Evolutionary conservation across 2,329 filamentous ascomycete species (phyloP).

Genomic region (Fusarium sarcochroum): DNA sequence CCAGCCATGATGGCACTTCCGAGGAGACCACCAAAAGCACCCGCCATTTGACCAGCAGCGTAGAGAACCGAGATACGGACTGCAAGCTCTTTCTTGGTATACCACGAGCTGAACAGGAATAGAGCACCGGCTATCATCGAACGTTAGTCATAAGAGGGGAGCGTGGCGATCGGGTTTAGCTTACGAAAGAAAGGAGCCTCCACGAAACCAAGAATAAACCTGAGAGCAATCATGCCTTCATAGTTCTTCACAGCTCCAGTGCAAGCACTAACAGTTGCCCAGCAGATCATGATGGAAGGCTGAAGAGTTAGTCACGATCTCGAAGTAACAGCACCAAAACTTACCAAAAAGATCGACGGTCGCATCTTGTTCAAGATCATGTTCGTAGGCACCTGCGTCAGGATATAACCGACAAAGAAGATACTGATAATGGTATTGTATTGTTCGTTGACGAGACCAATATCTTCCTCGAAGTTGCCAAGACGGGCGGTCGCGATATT

Average conservation of each 20-base stretch:
- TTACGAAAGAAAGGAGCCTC: slow-evolving; percentile 21
- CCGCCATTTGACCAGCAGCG: slow-evolving; percentile 77
- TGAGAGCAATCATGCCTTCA: slow-evolving; percentile 10
- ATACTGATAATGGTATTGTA: slow-evolving; percentile 58
- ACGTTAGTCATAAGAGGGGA: no score
- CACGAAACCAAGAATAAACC: slow-evolving; percentile 24
- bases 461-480: slow-evolving; percentile 23
- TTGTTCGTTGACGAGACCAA: slow-evolving; percentile 25
- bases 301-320: background rate
- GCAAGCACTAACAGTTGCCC: slow-evolving; percentile 53
- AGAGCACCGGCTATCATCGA: background rate
- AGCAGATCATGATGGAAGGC: slow-evolving; percentile 16
- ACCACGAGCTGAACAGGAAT: slow-evolving; percentile 30
- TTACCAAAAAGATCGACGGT: slow-evolving; percentile 58
- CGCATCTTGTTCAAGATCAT: slow-evolving; percentile 66
- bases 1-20: slow-evolving; percentile 76
- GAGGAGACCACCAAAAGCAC: slow-evolving; percentile 78
- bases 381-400: slow-evolving; percentile 67
- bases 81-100: slow-evolving; percentile 71
- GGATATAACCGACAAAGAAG: slow-evolving; percentile 64
- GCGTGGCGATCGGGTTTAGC: background rate
- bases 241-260: slow-evolving; percentile 14
- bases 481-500: slow-evolving; percentile 33
- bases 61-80: slow-evolving; percentile 77
- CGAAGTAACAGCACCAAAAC: background rate